Evolutionary conservation across 2,329 filamentous ascomycete species (phyloP), one percentile per base, ranked within the genome.

Genomic region (Metarhizium humberi): DNA sequence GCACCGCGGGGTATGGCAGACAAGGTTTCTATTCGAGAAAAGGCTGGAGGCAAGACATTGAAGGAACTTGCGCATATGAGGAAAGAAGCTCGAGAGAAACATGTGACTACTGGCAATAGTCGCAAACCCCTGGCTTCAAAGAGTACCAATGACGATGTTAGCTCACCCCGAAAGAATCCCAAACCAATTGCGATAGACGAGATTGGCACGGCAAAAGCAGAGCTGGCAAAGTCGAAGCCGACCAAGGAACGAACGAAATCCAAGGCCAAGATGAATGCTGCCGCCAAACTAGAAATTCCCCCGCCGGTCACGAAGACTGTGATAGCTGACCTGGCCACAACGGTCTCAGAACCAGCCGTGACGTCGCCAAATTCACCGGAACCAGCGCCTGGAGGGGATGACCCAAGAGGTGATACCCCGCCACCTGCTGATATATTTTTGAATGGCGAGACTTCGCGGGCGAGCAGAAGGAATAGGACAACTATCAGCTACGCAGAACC

Each of bases 401-500:
- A 61, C 20, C 68, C 64, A 16, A 62, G 67, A 46, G 68, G 74
- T 55, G 82, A 83, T 61, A 85, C 83, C 0, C 82, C 83, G 3
- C 83, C 83, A 4, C 82, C 82, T 4, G 68, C 73, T 16, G 79
- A 85, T 60, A 78, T 85, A 40, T 79, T 77, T 7, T 72, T 71
- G 7, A 75, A 69, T 40, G 77, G 79, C 51, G 80, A 86, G 61
- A 79, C 79, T 32, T 76, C 80, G 32, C 79, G 89, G 48, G 80
- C 82, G 25, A 86, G 84, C 61, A 77, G 89, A 60, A 80, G 89
- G 60, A 81, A 82, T 50, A 78, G 86, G 62, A 73, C 81, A 11
- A 78, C 84, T 51, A 80, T 94, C 58, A 92, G 87, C 73, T 94
- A 94, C 67, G 87, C 88, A 11, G 88, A 92, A 67, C 89, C 89